Evolutionary conservation across 352 stramenopile species (phyloP), one percentile per base, ranked within the genome.

Genomic region (Blastocystis sp.): DNA sequence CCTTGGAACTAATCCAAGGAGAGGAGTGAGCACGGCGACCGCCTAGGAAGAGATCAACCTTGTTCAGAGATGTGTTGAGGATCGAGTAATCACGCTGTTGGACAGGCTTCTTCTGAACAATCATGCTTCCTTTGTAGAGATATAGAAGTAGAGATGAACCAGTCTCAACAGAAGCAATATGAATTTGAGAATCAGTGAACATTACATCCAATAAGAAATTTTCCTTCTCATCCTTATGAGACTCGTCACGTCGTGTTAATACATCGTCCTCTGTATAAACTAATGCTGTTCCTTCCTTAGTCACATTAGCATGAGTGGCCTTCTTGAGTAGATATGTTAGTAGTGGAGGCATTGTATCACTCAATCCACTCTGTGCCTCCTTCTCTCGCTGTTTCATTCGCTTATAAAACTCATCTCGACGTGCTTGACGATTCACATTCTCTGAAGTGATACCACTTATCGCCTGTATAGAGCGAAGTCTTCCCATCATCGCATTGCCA

Each of bases 101-200:
- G 15, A 76, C 53, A 7, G 15, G 33, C 15, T 76, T 76, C 30
- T 44, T 53, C 33, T 76, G 64, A 22, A 84, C 56, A 6, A 64
- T 51, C n/a, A 84, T 58, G 22, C 42, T 69, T 37, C 73, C 73
- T 44, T 84, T 84, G 73, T 84, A 84, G 6, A 84, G 51, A 44
- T 84, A 84, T 19, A 84, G 73, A 30, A 84, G 53, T 19, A 84
- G 73, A 3, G 73, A 84, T 5, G 73, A 33, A n/a, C 73, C 73
- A 22, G 73, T 84, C 51, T 58, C 73, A 24, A 84, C 48, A 11
- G 73, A 84, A 11, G 73, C 73, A n/a, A 84, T 64, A 35, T 84
- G 73, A 27, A 84, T 84, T 51, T 84, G 73, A 2, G 73, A 84
- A 40, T 84, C 73, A 24, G 51, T 84, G 56, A 84, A 68, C 73